These are phyloP conservation scores for Oryza brachyantha DNA, from an alignment of 176 grass and related monocot species.

Conservation along the genomic window DNA sequence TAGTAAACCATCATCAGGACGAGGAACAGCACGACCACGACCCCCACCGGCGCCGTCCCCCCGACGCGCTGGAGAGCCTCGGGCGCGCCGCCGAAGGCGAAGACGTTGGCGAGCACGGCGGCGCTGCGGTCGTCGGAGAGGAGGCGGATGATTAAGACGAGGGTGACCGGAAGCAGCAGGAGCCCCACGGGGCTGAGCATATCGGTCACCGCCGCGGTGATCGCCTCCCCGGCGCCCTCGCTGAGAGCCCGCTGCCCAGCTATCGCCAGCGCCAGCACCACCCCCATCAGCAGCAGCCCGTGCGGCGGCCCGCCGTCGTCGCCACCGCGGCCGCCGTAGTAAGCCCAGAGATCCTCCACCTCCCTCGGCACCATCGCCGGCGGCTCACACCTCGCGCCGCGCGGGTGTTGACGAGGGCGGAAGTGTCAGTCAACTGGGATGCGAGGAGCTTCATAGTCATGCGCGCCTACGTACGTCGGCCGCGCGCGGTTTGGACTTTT, in stretches of 20 bases:
- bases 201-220: slow-evolving; percentile 37
- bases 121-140: slow-evolving; percentile 56
- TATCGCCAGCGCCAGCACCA: slow-evolving; percentile 54
- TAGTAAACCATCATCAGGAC: slow-evolving; percentile 63
- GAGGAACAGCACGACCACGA: slow-evolving; percentile 55
- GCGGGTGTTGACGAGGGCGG: too few species aligned
- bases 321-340: background rate
- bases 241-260: slow-evolving; percentile 49
- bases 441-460: too few species aligned
- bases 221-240: slow-evolving; percentile 45
- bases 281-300: slow-evolving; percentile 45
- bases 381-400: too few species aligned
- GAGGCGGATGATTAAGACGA: slow-evolving; percentile 71
- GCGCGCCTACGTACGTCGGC: background rate
- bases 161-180: slow-evolving; percentile 59
- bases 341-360: background rate
- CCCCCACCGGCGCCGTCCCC: slow-evolving; percentile 61
- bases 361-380: background rate
- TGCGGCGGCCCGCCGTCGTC: slow-evolving; percentile 16
- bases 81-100: slow-evolving; percentile 38
- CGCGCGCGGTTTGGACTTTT: background rate
- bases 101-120: slow-evolving; percentile 28
- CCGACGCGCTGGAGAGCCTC: slow-evolving; percentile 62
- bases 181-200: slow-evolving; percentile 54
- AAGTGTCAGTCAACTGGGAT: background rate